Evolutionary conservation across 768 basidiomycete genomes (phyloP).

Genomic region (Termitomyces sp.): DNA sequence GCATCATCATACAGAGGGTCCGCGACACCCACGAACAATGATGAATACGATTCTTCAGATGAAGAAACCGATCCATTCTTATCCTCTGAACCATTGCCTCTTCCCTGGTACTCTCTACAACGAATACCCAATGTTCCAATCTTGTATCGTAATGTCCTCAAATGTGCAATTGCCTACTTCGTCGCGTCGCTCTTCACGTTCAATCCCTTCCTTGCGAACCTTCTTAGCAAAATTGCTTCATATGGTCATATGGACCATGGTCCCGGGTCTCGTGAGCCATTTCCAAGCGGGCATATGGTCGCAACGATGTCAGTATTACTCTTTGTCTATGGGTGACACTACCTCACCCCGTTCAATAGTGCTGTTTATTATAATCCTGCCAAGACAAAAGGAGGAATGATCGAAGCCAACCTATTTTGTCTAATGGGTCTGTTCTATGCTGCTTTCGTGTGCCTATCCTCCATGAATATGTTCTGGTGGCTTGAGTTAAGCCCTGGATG

Average conservation of each 20-base stretch:
- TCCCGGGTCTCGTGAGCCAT: slow-evolving; percentile 49
- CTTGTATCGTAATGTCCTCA: slow-evolving; percentile 71
- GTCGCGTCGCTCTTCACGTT: slow-evolving; percentile 93
- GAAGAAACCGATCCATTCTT: slow-evolving; percentile 3
- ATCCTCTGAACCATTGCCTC: slow-evolving; percentile 1
- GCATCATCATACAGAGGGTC: not conserved
- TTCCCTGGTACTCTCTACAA: slow-evolving; percentile 14
- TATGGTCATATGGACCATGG: slow-evolving; percentile 25
- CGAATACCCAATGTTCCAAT: slow-evolving; percentile 39
- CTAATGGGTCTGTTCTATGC: slow-evolving; percentile 66
- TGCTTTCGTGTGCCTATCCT: slow-evolving; percentile 66
- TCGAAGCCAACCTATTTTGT: slow-evolving; percentile 86
- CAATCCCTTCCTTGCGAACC: slow-evolving; percentile 63
- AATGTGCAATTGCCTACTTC: slow-evolving; percentile 90
- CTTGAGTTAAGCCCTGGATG: slow-evolving; percentile 66
- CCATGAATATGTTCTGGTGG: slow-evolving; percentile 79
- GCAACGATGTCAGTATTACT: slow-evolving; percentile 75
- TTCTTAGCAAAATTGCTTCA: slow-evolving; percentile 60
- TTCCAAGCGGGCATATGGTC: slow-evolving; percentile 86
- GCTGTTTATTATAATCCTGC: slow-evolving; percentile 92
- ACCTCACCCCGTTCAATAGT: slow-evolving; percentile 27
- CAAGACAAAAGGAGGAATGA: slow-evolving; percentile 89
- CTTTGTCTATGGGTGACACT: not conserved
- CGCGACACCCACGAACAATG: slow-evolving; percentile 5
- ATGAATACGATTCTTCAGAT: slow-evolving; percentile 18